A percentile compares a stretch with the other conserved stretches of the same genome.
Conservation (phyloP, 1,284 basidiomycete species). For the Omphalotus olearius region DNA sequence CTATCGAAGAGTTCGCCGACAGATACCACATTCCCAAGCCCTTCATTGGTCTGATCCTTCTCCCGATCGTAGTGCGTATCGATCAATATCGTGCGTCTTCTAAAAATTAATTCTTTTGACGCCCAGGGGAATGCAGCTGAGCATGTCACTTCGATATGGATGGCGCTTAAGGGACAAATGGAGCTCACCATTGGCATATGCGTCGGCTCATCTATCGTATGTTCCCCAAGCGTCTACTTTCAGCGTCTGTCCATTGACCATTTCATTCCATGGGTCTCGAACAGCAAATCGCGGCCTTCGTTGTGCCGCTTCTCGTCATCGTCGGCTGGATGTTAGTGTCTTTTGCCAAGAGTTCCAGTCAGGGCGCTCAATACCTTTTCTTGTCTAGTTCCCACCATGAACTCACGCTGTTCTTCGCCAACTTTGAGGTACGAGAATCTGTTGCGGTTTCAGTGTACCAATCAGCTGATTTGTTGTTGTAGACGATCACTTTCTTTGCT, state of each 20-base stretch:
- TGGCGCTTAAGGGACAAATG: constrained; percentile 88
- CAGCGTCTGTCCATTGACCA: not conserved
- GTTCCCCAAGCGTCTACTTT: constrained; percentile 22
- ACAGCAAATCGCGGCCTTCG: constrained; percentile 87
- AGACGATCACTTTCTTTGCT: constrained; percentile 83
- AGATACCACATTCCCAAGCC: constrained; percentile 79
- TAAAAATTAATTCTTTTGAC: not conserved
- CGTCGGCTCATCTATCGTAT: constrained; percentile 84
- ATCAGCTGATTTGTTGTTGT: constrained; percentile 18
- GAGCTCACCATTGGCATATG: constrained; percentile 86
- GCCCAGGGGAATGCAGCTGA: constrained; percentile 72
- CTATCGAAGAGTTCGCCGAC: constrained; percentile 85
- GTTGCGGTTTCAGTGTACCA: not conserved
- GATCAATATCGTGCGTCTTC: not conserved
- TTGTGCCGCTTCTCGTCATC: constrained; percentile 81
- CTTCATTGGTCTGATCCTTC: constrained; percentile 73
- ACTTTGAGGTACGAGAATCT: constrained; percentile 57
- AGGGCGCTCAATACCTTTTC: not conserved
- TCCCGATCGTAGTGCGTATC: constrained; percentile 64
- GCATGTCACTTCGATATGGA: constrained; percentile 83
- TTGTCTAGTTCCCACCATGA: constrained; percentile 60
- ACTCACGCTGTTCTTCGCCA: constrained; percentile 80
- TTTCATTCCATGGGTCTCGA: constrained; percentile 3
- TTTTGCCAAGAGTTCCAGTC: not conserved
- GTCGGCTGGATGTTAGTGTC: constrained; percentile 71